Evolutionary conservation across 306 rosid species (phyloP).

Genomic region (Arachis hypogaea): DNA sequence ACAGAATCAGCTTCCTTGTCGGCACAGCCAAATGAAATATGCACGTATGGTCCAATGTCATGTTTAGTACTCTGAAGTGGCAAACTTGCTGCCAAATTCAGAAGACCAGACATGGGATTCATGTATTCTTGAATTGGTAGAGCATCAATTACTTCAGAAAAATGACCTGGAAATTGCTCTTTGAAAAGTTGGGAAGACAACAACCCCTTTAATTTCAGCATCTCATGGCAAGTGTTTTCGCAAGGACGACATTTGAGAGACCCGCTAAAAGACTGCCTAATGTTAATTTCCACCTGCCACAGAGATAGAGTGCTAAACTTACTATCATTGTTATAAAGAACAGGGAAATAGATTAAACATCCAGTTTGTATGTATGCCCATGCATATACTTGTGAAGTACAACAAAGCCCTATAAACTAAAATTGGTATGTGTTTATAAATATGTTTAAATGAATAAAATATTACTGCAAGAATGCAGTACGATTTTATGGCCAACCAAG

Average conservation of each 20-base stretch:
- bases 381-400: constrained; percentile 13
- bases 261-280: constrained; percentile 82
- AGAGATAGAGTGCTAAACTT: constrained; percentile 4
- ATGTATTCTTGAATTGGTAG: constrained; percentile 91
- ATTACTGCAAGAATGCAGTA: neutral
- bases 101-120: constrained; percentile 85
- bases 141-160: constrained; percentile 72
- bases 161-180: constrained; percentile 92
- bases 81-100: constrained; percentile 84
- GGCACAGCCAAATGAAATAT: constrained; percentile 76
- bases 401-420: constrained; percentile 18
- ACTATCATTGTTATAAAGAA: constrained; percentile 21
- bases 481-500: neutral
- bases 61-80: constrained; percentile 69
- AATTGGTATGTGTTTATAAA: constrained; percentile 22
- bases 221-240: constrained; percentile 66
- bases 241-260: constrained; percentile 65
- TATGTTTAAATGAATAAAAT: constrained; percentile 22
- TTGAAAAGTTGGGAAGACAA: constrained; percentile 85
- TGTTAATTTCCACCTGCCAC: constrained; percentile 92
- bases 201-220: constrained; percentile 84
- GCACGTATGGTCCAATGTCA: constrained; percentile 87
- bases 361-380: neutral
- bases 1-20: constrained; percentile 70
- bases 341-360: neutral